These are phyloP conservation scores for Thelonectria olida DNA, from an alignment of 2,329 filamentous ascomycete species.

Conservation along the genomic window DNA sequence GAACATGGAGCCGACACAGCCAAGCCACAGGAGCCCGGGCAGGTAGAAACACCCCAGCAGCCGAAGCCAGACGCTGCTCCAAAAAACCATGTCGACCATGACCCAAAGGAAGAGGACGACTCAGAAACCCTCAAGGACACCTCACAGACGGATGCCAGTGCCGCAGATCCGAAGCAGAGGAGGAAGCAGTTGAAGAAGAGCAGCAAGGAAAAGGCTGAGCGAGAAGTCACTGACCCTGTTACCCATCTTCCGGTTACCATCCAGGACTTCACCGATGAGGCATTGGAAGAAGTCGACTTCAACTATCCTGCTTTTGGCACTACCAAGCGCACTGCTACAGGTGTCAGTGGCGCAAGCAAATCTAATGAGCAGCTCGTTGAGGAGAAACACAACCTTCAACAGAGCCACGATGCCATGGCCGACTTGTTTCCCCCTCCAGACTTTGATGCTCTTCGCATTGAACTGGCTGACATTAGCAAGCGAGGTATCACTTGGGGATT, in stretches of 20 bases:
- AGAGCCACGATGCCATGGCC: constrained; percentile 52
- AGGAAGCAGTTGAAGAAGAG: constrained; percentile 59
- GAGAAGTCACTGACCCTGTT: constrained; percentile 76
- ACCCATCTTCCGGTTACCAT: constrained; percentile 76
- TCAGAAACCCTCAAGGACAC: constrained; percentile 43
- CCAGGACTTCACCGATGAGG: constrained; percentile 73
- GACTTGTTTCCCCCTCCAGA: constrained; percentile 59
- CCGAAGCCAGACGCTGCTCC: constrained; percentile 20
- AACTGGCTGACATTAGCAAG: constrained; percentile 44
- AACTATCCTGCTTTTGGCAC: constrained; percentile 47
- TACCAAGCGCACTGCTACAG: constrained; percentile 50
- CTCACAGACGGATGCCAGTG: constrained; percentile 47
- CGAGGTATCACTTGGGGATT: constrained; percentile 48
- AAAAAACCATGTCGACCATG: constrained; percentile 24
- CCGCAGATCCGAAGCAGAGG: constrained; percentile 55
- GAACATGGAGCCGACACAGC: constrained; percentile 25
- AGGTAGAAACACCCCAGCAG: not conserved
- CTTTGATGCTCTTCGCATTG: constrained; percentile 52
- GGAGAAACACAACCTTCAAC: constrained; percentile 49
- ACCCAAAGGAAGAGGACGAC: constrained; percentile 15
- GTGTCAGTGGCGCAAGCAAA: constrained; percentile 50
- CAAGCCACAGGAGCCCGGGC: not conserved
- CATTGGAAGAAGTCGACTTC: constrained; percentile 54
- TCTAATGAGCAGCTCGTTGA: constrained; percentile 48
- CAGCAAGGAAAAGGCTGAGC: constrained; percentile 56